Evolutionary conservation across 2,329 filamentous ascomycete genomes (phyloP).

Genomic region (Bipolaris oryzae): DNA sequence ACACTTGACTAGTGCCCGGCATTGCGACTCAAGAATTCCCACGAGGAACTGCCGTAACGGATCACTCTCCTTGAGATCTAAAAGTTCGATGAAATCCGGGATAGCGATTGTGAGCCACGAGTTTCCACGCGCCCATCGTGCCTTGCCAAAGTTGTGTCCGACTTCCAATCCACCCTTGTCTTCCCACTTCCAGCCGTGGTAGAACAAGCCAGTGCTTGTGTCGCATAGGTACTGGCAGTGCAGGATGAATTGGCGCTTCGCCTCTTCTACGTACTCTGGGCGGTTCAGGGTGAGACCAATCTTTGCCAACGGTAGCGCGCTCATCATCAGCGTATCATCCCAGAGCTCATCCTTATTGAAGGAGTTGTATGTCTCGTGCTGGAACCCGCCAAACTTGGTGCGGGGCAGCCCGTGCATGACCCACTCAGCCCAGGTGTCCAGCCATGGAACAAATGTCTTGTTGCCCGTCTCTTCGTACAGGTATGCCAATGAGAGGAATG

Average conservation of each 20-base stretch:
- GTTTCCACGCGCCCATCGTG: constrained; percentile 66
- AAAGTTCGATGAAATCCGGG: constrained; percentile 77
- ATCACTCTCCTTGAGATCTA: constrained; percentile 65
- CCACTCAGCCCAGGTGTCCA: constrained; percentile 84
- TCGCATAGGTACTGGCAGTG: constrained; percentile 83
- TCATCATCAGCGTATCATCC: constrained; percentile 92
- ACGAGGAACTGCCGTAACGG: constrained; percentile 66
- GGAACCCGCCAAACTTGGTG: constrained; percentile 74
- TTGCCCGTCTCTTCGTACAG: constrained; percentile 78
- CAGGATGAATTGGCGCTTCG: constrained; percentile 76
- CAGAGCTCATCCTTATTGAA: constrained; percentile 77
- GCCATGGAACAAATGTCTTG: constrained; percentile 73
- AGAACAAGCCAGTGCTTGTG: constrained; percentile 72
- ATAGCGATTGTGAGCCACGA: constrained; percentile 83
- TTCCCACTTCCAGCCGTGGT: constrained; percentile 82
- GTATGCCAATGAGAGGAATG: constrained; percentile 75
- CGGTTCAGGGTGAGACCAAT: constrained; percentile 73
- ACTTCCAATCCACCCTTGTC: constrained; percentile 59
- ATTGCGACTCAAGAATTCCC: constrained; percentile 71
- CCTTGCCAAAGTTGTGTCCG: constrained; percentile 63
- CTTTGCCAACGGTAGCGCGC: constrained; percentile 78
- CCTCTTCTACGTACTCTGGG: constrained; percentile 76
- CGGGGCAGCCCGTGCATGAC: constrained; percentile 76
- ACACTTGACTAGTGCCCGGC: constrained; percentile 64
- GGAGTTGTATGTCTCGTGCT: constrained; percentile 75